A percentile compares a stretch with the other conserved stretches of the same genome.
Evolutionary conservation across 768 basidiomycete species (phyloP).

Genomic region (Paxillus ammoniavirescens): DNA sequence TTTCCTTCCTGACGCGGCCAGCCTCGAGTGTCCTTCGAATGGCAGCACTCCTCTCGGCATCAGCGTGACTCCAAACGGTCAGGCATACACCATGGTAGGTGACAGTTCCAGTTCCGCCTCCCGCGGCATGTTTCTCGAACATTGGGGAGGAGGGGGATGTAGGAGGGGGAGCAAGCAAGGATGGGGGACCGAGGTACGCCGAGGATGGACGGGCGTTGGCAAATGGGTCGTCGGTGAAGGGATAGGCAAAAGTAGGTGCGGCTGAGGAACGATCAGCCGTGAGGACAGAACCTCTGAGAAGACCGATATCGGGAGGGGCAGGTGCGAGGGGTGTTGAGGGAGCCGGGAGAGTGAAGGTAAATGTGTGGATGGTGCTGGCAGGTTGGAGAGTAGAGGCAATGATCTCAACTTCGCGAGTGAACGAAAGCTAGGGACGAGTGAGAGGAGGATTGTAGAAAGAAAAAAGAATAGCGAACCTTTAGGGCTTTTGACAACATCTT

Average conservation of each 20-base stretch:
- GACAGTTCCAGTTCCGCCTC: conserved; percentile 39
- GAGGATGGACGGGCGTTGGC: conserved; percentile 67
- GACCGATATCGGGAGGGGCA: conserved; percentile 55
- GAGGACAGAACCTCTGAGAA: conserved; percentile 74
- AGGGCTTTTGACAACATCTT: conserved; percentile 91
- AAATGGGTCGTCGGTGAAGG: conserved; percentile 76
- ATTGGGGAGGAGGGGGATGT: conserved; percentile 22
- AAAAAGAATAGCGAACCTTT: conserved; percentile 51
- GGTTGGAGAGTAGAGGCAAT: conserved; percentile 95
- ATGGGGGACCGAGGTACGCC: conserved; percentile 77
- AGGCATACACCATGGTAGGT: conserved; percentile 91
- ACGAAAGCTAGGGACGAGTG: conserved; percentile 61
- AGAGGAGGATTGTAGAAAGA: not conserved
- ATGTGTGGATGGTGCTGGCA: conserved; percentile 88
- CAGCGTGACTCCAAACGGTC: conserved; percentile 95
- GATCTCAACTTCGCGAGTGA: conserved; percentile 89
- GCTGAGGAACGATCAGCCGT: conserved; percentile 66
- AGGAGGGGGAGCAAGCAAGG: conserved; percentile 46
- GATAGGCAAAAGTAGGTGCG: conserved; percentile 64
- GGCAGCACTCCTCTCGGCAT: conserved; percentile 79
- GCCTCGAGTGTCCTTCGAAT: conserved; percentile 83
- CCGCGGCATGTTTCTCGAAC: conserved; percentile 29
- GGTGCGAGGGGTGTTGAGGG: conserved; percentile 76
- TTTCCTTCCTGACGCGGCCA: conserved; percentile 75
- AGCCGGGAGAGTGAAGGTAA: conserved; percentile 83